Evolutionary conservation across 805 yeast species (phyloP), one percentile per base, ranked within the genome.

Genomic region (Kuraishia molischiana): DNA sequence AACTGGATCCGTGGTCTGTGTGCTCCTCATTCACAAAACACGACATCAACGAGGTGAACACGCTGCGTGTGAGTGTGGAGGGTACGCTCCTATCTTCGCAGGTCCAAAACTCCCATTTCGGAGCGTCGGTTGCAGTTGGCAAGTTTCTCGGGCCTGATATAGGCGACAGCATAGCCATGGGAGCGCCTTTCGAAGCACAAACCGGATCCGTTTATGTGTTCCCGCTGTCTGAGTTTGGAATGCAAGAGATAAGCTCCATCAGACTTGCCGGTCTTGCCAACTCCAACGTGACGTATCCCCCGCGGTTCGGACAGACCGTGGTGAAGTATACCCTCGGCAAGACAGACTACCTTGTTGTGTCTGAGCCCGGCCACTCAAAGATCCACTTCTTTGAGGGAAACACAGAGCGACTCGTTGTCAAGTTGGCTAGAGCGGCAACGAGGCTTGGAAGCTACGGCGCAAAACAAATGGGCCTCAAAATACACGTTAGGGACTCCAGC

Each of bases 351-450:
- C 50, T 77, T 5, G 62, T 68, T 0, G 62, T 74, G 3, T 52
- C 74, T 1, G 66, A 70, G 37, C 82, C 84, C 0, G 83, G 84
- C 0, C 30, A 50, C 0, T 72, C 77, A 3, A 42, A 48, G 1
- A 35, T 78, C 1, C 61, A 64, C 34, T 39, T 74, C 5, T 72
- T 54, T 41, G 44, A 48, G 11, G 45, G 49, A 20, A 41, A 45
- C 3, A 14, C 5, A 14, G 31, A 28, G 13, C 6, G 43, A 30
- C n/a, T 50, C 41, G 19, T 28, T 53, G 28, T 45, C 58, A 14
- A 58, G 48, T 1, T 53, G 59, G 11, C 35, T 20, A 22, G 59
- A 59, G 37, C 15, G 44, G 19, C 39, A 43, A 18, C 41, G 6
- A 28, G 29, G 18, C 57, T 66, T 41, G 74, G 79, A 2, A 9